phyloP scores from a whole-genome alignment of 805 yeast genomes.

The Sungouiozyma intestinalis region DNA sequence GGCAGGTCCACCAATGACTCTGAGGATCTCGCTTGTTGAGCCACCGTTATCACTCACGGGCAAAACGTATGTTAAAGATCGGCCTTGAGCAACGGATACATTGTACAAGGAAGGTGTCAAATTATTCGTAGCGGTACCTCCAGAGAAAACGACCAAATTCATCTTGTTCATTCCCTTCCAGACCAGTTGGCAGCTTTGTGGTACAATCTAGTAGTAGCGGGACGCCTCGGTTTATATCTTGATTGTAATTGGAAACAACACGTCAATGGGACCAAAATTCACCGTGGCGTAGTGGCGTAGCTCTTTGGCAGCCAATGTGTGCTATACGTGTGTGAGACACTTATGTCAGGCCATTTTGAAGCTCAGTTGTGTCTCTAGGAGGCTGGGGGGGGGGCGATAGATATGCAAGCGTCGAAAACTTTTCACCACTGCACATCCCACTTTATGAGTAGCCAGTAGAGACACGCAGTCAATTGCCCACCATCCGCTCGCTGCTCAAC shows the following conservation, averaged over 20 bases:
- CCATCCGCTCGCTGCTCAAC: too few relatives aligned
- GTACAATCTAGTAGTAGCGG: too few relatives aligned
- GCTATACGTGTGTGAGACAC: too few relatives aligned
- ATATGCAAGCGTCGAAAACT: too few relatives aligned
- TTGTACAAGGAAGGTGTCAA: conserved; percentile 48
- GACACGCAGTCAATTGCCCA: too few relatives aligned
- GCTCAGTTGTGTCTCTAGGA: too few relatives aligned
- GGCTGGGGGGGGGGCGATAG: too few relatives aligned
- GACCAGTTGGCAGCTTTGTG: too few relatives aligned
- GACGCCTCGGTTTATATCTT: too few relatives aligned
- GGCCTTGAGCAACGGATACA: conserved; percentile 28
- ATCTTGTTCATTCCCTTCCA: conserved; percentile 8
- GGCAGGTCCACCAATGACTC: conserved; percentile 90
- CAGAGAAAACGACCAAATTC: conserved; percentile 44
- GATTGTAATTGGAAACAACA: not conserved
- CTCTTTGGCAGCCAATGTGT: not conserved
- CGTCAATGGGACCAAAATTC: not conserved
- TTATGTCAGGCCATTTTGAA: too few relatives aligned
- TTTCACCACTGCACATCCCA: not conserved
- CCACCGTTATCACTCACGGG: conserved; percentile 95
- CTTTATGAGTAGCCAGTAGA: too few relatives aligned
- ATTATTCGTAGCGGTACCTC: conserved; percentile 83
- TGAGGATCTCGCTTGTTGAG: conserved; percentile 76
- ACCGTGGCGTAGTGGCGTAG: too few relatives aligned
- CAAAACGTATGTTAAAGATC: conserved; percentile 40